Conservation (phyloP, 108 stramenopile genomes). For the Discostella stelligeroides region DNA sequence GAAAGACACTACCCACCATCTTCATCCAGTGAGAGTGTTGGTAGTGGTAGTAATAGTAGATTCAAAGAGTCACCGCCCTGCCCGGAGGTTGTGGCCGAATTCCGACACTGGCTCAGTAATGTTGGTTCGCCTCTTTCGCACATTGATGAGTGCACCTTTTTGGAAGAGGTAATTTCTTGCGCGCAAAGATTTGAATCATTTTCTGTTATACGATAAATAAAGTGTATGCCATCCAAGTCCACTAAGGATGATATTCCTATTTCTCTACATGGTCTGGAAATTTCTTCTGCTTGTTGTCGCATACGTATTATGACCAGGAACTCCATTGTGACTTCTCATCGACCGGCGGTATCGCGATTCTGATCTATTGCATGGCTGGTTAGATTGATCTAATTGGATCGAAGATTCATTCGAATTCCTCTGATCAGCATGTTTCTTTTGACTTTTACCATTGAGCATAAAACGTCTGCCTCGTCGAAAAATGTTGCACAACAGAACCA, state of each 20-base stretch:
- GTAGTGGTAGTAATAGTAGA: not conserved
- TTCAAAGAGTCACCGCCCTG: not conserved
- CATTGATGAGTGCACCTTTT: constrained; percentile 19
- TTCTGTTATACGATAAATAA: constrained; percentile 6
- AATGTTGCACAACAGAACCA: not conserved
- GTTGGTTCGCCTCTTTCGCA: constrained; percentile 10
- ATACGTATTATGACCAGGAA: no score
- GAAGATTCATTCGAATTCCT: not conserved
- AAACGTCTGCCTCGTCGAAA: not conserved
- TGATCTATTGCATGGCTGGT: no score
- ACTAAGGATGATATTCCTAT: no score
- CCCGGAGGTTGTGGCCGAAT: constrained; percentile 1
- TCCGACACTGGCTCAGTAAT: constrained; percentile 10
- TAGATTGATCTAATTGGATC: not conserved
- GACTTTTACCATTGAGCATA: not conserved
- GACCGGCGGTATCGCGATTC: not conserved
- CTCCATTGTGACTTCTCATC: not conserved
- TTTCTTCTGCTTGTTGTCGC: no score
- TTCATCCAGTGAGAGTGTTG: not conserved
- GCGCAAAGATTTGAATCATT: constrained; percentile 5
- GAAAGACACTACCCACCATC: not conserved
- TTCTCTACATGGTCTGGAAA: no score
- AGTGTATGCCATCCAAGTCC: no score
- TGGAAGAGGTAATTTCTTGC: not conserved
- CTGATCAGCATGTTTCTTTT: not conserved